Evolutionary conservation across 805 yeast species (phyloP).

Genomic region (Dipodascopsis tothii): DNA sequence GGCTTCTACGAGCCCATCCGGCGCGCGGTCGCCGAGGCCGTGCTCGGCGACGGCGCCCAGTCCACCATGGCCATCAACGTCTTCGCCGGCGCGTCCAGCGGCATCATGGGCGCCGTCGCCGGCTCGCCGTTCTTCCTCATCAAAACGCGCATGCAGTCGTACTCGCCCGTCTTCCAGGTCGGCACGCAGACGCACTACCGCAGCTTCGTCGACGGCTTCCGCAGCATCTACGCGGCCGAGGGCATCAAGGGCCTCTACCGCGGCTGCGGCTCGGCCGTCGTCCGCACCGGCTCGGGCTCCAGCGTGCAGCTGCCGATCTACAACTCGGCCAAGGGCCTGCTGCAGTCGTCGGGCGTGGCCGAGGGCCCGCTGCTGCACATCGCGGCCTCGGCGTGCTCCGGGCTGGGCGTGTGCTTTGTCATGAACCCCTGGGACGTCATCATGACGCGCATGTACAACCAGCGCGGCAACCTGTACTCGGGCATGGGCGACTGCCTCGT

Average conservation of each 20-base stretch:
- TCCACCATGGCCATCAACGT: conserved; percentile 51
- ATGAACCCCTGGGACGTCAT: conserved; percentile 98
- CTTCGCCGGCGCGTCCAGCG: conserved; percentile 54
- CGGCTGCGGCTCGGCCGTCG: conserved; percentile 90
- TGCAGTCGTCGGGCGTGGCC: conserved; percentile 47
- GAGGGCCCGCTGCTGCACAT: conserved; percentile 70
- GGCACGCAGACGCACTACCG: conserved; percentile 91
- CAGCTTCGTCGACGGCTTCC: conserved; percentile 60
- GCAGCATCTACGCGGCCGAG: conserved; percentile 52
- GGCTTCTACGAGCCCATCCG: conserved; percentile 91
- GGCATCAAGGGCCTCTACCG: conserved; percentile 75
- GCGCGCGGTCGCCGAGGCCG: conserved; percentile 33
- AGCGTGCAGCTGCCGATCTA: conserved; percentile 91
- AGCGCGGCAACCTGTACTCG: conserved; percentile 62
- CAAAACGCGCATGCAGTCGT: conserved; percentile 95
- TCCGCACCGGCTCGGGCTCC: conserved; percentile 94
- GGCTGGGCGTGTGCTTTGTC: conserved; percentile 85
- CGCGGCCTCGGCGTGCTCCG: conserved; percentile 66
- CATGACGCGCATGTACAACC: conserved; percentile 90
- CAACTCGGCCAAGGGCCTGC: conserved; percentile 60
- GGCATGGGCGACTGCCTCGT: conserved; percentile 85
- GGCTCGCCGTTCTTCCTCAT: conserved; percentile 90
- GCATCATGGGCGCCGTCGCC: conserved; percentile 49
- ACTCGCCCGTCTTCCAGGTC: conserved; percentile 55
- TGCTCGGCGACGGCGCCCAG: conserved; percentile 31